Percentiles rank a stretch among this genome's conserved stretches.
Conservation (phyloP, 306 rosid genomes). For the Castanospermum australe region DNA sequence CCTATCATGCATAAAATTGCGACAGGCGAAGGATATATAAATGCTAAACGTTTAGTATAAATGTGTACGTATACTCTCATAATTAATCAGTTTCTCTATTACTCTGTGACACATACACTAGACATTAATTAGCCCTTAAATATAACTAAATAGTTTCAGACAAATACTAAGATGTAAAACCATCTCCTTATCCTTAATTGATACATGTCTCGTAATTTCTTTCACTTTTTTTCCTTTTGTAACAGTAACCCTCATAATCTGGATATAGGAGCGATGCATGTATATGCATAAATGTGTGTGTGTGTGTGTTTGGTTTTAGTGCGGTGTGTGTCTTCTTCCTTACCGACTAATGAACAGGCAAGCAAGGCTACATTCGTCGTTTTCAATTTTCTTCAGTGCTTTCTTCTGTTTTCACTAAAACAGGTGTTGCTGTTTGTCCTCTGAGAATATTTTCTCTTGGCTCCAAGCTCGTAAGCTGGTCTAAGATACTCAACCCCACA, state of each 20-base stretch:
- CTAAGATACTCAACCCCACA: conserved; percentile 56
- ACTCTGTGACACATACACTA: too few species aligned
- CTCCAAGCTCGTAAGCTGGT: conserved; percentile 12
- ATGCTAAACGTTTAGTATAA: not conserved
- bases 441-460: conserved; percentile 39
- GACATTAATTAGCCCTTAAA: too few species aligned
- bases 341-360: conserved; percentile 31
- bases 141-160: too few species aligned
- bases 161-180: not conserved
- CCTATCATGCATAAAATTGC: not conserved
- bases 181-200: not conserved
- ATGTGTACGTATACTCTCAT: not conserved
- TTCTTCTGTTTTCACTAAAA: conserved; percentile 28
- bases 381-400: conserved; percentile 13
- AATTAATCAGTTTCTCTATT: too few species aligned
- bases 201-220: too few species aligned
- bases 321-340: not conserved
- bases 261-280: not conserved
- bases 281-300: too few species aligned
- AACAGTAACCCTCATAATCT: not conserved
- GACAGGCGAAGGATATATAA: not conserved
- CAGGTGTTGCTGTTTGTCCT: conserved; percentile 25
- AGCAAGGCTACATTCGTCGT: conserved; percentile 31
- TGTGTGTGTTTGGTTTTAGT: not conserved
- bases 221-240: too few species aligned